Evolutionary conservation across 345 rosid species (phyloP), one percentile per base, ranked within the genome.

Genomic region (Arabis hirsuta): DNA sequence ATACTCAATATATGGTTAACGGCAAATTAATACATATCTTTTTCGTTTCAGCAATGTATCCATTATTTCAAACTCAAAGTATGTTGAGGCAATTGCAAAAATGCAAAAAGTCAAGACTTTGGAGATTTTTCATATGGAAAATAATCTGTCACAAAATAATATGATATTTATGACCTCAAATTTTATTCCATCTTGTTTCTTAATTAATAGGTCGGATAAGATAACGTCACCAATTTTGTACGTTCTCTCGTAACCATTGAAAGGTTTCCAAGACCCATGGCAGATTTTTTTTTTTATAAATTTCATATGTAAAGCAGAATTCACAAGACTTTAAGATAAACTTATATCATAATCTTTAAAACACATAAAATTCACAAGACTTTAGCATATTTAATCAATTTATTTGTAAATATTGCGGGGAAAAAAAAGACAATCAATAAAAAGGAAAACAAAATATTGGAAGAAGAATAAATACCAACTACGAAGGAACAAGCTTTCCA

Each of bases 401-500:
- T 27, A 29, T 3, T 22, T 22, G 24, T 22, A 22, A 22, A 29
- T 29, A 4, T 29, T 29, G 5, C 3, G 32, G 32, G 32, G 5
- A 4, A 5, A 29, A 4, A 29, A 6, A 20, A 19, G 13, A 14
- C 2, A 44, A 12, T 12, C 2, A 48, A 48, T 32, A 1, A 50
- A 20, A 22, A 29, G 6, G 12, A 46, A 56, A 13, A 54, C 39
- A 34, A 34, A 6, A 34, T 13, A 63, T n/a, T 29, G 4, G 14
- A 24, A 55, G 19, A 72, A 5, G 6, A 7, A 41, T 2, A 51
- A 3, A 20, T 90, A 93, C 97, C 96, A 10, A 94, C 95, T 67
- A 94, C 78, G 53, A 86, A 94, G 65, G 82, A 85, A 26, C 96
- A 88, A 74, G 96, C 98, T 62, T 62, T 85, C 98, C 96, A 91